Evolutionary conservation across 1,139 yeast species (phyloP), one percentile per base, ranked within the genome.

Genomic region (Tardiomyces digboiensis): DNA sequence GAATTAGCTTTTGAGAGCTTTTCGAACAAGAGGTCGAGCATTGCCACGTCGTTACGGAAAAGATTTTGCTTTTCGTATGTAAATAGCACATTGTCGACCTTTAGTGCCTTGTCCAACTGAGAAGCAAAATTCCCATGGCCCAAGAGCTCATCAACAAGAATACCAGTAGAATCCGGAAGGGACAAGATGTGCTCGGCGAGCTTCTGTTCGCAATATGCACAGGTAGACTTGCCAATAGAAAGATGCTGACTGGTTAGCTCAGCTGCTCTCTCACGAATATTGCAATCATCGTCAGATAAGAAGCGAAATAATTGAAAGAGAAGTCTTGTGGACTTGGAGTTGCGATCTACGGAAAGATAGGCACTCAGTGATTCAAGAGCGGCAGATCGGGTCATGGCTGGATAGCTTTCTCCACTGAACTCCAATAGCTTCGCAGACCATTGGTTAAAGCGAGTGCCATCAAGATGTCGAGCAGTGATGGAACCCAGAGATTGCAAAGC

Each of bases 221-320:
- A 59, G 7, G 68, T 53, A 7, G 60, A 44, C 2, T 44, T 41
- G 19, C 37, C 12, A 14, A 55, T 52, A 6, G 51, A 46, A 2
- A 68, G 51, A 12, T 44, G 36, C 26, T 42, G 36, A 6, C 52
- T 46, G 7, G 50, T 50, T 40, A 52, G 54, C 5, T 36, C 40
- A 2, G 57, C 50, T 12, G 61, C 57, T 19, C 43, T 29, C 3
- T 53, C 54, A 13, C 65, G 50, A 36, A 61, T 43, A 20, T 58
- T 60, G 16, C 67, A 71, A 50, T 80, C 85, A 54, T 82, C 91
- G 58, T 83, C 93, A 43, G 70, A 66, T 14, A 80, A 58, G 47
- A 67, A 72, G 14, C 59, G 55, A 48, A 66, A 70, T 1, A 76
- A 53, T 12, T 59, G 49, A 16, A 68, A 52, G 21, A 59, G 45